Percentiles rank a stretch among this genome's conserved stretches.
Evolutionary conservation across 176 grass and related monocot species (phyloP).

Genomic region (Lolium perenne): DNA sequence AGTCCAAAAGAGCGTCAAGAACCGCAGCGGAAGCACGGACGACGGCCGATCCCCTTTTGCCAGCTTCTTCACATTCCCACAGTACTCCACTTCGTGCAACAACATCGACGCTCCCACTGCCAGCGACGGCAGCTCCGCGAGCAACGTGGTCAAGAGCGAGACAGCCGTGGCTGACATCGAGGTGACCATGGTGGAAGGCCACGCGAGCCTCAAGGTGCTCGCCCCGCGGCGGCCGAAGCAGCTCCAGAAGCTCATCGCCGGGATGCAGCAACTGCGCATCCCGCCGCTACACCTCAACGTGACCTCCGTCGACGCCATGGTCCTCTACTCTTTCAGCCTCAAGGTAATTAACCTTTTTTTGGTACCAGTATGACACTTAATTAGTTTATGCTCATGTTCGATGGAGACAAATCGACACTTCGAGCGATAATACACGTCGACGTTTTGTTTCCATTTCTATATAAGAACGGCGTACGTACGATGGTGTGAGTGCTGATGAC

Average conservation of each 20-base stretch:
- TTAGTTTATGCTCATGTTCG: conserved; percentile 18
- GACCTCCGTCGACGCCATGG: conserved; percentile 68
- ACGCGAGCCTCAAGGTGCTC: conserved; percentile 88
- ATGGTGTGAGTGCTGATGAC: neutral
- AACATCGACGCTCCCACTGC: neutral
- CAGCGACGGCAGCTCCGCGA: conserved; percentile 10
- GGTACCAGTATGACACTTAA: neutral
- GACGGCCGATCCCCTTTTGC: conserved; percentile 56
- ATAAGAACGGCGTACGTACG: neutral
- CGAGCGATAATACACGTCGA: neutral
- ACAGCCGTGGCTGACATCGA: conserved; percentile 73
- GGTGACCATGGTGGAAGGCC: conserved; percentile 97
- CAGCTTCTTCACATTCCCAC: conserved; percentile 84
- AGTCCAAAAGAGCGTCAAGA: conserved; percentile 66
- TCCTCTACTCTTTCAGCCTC: conserved; percentile 88
- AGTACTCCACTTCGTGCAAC: conserved; percentile 54
- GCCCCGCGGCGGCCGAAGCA: conserved; percentile 66
- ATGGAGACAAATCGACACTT: conserved; percentile 37
- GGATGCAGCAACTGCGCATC: conserved; percentile 72
- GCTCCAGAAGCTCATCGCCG: conserved; percentile 62
- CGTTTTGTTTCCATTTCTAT: conserved; percentile 18
- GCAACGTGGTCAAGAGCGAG: neutral
- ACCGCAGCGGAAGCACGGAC: neutral
- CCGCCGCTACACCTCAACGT: conserved; percentile 88
- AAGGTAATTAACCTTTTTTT: conserved; percentile 56